A percentile compares a stretch with the other conserved stretches of the same genome.
phyloP scores from a whole-genome alignment of 1,284 basidiomycete genomes.

The Trametes hirsuta region DNA sequence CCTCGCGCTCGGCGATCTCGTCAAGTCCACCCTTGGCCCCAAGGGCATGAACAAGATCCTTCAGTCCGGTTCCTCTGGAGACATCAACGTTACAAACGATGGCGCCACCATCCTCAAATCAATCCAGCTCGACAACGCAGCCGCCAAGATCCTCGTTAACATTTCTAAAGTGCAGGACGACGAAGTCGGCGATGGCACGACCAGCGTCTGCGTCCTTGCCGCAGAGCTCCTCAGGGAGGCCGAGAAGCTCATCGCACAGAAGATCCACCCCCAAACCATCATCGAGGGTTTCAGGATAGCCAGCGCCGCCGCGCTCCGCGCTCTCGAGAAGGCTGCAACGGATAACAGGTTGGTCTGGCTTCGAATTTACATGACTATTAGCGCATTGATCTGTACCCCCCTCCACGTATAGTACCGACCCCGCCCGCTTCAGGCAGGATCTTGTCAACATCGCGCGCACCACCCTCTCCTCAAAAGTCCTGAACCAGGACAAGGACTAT shows the following conservation, averaged over 20 bases:
- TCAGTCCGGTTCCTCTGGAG: conserved; percentile 89
- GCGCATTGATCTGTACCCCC: background rate
- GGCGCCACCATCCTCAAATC: conserved; percentile 98
- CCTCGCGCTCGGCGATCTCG: conserved; percentile 94
- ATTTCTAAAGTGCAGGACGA: conserved; percentile 99
- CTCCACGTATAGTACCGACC: conserved; percentile 59
- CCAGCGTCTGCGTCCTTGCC: conserved; percentile 91
- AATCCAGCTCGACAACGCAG: conserved; percentile 97
- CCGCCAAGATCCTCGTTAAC: conserved; percentile 99
- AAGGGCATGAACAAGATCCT: conserved; percentile 98
- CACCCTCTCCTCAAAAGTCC: conserved; percentile 95
- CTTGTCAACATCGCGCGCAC: conserved; percentile 97
- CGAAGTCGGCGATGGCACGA: conserved; percentile 98
- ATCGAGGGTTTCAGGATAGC: conserved; percentile 98
- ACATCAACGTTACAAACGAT: conserved; percentile 98
- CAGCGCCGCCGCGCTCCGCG: conserved; percentile 82
- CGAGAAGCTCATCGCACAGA: conserved; percentile 91
- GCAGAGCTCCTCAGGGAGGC: conserved; percentile 94
- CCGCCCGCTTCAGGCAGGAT: conserved; percentile 82
- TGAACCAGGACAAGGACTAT: conserved; percentile 97
- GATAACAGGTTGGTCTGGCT: conserved; percentile 76
- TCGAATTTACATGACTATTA: background rate
- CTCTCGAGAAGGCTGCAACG: conserved; percentile 80
- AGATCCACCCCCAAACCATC: conserved; percentile 99
- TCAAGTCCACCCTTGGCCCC: conserved; percentile 97